Conservation (phyloP, 2,329 filamentous ascomycete species). For the Aureobasidium sp. region DNA sequence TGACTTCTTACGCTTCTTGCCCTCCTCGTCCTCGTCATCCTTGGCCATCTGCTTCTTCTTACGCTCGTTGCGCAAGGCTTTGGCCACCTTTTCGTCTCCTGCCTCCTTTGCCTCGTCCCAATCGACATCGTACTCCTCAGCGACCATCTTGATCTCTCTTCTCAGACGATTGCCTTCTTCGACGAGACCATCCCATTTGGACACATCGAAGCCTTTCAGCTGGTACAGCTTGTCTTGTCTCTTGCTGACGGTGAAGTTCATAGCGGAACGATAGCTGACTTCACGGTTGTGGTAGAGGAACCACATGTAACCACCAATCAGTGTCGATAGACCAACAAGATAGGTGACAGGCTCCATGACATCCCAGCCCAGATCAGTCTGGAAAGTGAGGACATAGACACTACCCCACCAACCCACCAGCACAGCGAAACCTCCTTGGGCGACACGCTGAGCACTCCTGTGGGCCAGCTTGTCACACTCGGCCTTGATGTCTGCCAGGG, state of each 20-base stretch:
- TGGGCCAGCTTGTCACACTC: conserved; percentile 77
- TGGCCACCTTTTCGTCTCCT: conserved; percentile 46
- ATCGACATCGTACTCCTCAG: conserved; percentile 81
- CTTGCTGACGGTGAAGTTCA: conserved; percentile 77
- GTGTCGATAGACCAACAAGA: conserved; percentile 73
- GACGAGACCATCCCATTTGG: conserved; percentile 69
- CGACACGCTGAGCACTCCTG: conserved; percentile 68
- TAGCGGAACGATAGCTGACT: conserved; percentile 75
- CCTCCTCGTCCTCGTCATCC: conserved; percentile 33
- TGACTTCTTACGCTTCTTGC: conserved; percentile 16
- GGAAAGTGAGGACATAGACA: conserved; percentile 63
- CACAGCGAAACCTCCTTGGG: conserved; percentile 68
- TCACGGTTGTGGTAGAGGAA: conserved; percentile 90
- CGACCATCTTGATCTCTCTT: conserved; percentile 71
- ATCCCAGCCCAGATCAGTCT: conserved; percentile 79
- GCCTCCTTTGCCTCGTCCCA: conserved; percentile 69
- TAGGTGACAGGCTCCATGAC: conserved; percentile 88
- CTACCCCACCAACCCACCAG: conserved; percentile 73
- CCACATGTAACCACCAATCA: conserved; percentile 89
- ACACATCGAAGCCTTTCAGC: conserved; percentile 65
- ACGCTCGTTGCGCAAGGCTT: conserved; percentile 47
- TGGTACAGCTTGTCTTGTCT: conserved; percentile 73
- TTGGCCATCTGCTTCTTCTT: conserved; percentile 32
- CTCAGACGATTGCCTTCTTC: conserved; percentile 73
- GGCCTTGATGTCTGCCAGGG: conserved; percentile 66